Percentiles rank a stretch among this genome's conserved stretches.
Conservation (phyloP, 1,139 yeast genomes). For the Kodamaea derodonti region DNA sequence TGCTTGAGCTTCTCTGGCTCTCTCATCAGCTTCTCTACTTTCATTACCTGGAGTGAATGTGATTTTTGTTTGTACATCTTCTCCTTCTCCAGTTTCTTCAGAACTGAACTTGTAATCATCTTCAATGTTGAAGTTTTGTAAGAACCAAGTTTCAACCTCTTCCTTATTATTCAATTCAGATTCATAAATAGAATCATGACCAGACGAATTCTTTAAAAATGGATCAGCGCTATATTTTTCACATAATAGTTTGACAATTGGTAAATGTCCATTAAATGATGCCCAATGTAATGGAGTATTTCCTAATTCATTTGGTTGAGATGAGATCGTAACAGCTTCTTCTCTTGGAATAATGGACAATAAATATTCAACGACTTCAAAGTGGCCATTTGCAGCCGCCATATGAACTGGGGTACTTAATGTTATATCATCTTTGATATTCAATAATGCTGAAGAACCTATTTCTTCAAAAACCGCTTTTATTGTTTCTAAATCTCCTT, state of each 20-base stretch:
- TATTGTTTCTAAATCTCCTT: conserved; percentile 76
- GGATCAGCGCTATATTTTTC: conserved; percentile 79
- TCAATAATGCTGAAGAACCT: conserved; percentile 45
- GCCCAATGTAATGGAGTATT: conserved; percentile 98
- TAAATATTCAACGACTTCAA: conserved; percentile 61
- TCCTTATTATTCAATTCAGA: conserved; percentile 73
- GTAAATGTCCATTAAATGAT: conserved; percentile 77
- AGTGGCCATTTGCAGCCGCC: conserved; percentile 94
- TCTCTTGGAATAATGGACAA: conserved; percentile 45
- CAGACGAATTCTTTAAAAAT: conserved; percentile 65
- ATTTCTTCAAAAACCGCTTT: conserved; percentile 63
- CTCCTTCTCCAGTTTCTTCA: conserved; percentile 37
- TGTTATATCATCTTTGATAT: conserved; percentile 60
- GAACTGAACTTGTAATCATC: conserved; percentile 41
- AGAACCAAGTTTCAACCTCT: conserved; percentile 67
- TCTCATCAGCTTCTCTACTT: conserved; percentile 44
- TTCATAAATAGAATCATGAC: conserved; percentile 83
- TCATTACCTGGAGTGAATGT: conserved; percentile 48
- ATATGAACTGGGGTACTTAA: conserved; percentile 80
- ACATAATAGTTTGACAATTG: conserved; percentile 64
- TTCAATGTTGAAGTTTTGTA: conserved; percentile 69
- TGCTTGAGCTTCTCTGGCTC: conserved; percentile 27
- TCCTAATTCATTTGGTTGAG: conserved; percentile 69
- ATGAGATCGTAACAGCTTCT: conserved; percentile 47
- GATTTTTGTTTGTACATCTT: conserved; percentile 33